A percentile compares a stretch with the other conserved stretches of the same genome.
Evolutionary conservation across 2,329 filamentous ascomycete species (phyloP).

Genomic region (Colletotrichum musae): DNA sequence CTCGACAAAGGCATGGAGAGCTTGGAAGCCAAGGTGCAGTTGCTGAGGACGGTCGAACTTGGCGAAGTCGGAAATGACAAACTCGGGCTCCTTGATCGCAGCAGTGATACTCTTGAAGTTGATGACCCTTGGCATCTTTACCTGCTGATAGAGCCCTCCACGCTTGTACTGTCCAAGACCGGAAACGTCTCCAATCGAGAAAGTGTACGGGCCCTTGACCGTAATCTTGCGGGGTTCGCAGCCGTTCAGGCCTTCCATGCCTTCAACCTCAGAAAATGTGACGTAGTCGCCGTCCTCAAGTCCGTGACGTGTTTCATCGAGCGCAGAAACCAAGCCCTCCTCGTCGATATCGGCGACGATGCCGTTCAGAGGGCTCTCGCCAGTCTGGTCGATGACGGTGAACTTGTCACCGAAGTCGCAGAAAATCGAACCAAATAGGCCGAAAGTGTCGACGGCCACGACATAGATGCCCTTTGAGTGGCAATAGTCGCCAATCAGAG

Average conservation of each 20-base stretch:
- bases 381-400: conserved; percentile 88
- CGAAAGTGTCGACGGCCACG: conserved; percentile 89
- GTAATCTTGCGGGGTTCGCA: conserved; percentile 89
- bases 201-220: conserved; percentile 96
- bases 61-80: conserved; percentile 94
- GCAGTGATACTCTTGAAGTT: conserved; percentile 87
- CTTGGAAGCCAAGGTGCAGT: conserved; percentile 92
- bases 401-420: conserved; percentile 98
- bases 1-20: conserved; percentile 88
- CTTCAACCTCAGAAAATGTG: conserved; percentile 92
- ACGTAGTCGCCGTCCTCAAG: conserved; percentile 97
- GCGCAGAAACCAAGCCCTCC: conserved; percentile 89
- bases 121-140: conserved; percentile 97
- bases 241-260: conserved; percentile 90
- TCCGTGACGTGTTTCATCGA: conserved; percentile 95
- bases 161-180: conserved; percentile 88
- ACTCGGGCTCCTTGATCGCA: conserved; percentile 88
- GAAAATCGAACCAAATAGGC: conserved; percentile 95
- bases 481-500: conserved; percentile 91
- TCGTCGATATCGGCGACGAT: conserved; percentile 93
- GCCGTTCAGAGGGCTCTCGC: conserved; percentile 87
- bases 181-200: conserved; percentile 95
- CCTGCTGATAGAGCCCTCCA: conserved; percentile 92
- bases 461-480: conserved; percentile 94
- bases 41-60: conserved; percentile 97